Conservation (phyloP, 179 eudicot genomes). For the Actinidia arguta region DNA sequence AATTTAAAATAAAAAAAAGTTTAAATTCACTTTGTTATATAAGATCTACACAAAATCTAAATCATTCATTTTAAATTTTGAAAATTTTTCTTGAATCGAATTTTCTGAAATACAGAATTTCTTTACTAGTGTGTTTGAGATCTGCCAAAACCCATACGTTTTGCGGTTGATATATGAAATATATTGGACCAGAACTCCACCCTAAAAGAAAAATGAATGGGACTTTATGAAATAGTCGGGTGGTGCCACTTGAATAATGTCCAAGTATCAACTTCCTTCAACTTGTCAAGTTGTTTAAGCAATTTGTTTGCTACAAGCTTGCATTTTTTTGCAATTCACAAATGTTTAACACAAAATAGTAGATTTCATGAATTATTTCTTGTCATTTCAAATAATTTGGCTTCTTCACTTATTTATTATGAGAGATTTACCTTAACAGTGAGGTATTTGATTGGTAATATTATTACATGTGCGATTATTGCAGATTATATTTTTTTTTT, state of each 20-base stretch:
- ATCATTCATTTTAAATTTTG: too few species aligned
- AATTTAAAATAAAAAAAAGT: too few species aligned
- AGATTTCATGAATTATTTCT: neutral
- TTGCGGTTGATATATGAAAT: neutral
- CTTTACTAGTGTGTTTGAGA: neutral
- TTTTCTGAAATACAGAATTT: too few species aligned
- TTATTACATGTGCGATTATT: too few species aligned
- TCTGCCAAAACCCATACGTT: constrained; percentile 1
- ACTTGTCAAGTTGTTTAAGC: constrained; percentile 11
- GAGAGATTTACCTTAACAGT: too few species aligned
- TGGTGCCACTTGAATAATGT: constrained; percentile 9
- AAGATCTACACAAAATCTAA: too few species aligned
- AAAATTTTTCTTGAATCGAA: too few species aligned
- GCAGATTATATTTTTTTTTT: too few species aligned
- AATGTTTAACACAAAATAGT: neutral
- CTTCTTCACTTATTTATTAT: too few species aligned
- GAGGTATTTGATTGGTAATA: too few species aligned
- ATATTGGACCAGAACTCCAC: constrained; percentile 1
- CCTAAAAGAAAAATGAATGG: neutral
- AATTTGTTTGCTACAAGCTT: neutral
- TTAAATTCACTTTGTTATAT: too few species aligned
- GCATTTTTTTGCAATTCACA: neutral
- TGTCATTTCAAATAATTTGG: neutral
- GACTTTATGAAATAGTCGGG: neutral
- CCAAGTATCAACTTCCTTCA: neutral